These are phyloP conservation scores for Astrephomene gubernaculifera DNA, from an alignment of 139 green algal species.

Conservation along the genomic window DNA sequence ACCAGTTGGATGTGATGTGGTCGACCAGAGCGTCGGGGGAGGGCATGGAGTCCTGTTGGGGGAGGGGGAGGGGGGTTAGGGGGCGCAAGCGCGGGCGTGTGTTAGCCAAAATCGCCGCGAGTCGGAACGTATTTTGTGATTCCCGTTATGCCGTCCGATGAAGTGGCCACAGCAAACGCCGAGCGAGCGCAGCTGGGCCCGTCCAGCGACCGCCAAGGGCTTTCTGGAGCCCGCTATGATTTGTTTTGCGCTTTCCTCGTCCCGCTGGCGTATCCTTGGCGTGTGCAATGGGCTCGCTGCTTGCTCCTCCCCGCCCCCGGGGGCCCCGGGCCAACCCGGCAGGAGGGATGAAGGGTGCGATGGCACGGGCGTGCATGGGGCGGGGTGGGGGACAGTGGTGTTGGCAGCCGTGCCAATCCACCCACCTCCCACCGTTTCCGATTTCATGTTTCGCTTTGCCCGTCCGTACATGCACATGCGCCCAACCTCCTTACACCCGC, in stretches of 20 bases:
- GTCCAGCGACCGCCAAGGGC: background rate
- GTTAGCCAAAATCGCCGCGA: too few species aligned
- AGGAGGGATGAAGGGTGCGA: too few species aligned
- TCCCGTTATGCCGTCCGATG: too few species aligned
- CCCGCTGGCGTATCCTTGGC: too few species aligned
- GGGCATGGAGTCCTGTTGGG: constrained; percentile 27
- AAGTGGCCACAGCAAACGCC: background rate
- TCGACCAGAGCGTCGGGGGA: background rate
- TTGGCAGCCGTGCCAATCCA: background rate
- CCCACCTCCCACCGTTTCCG: background rate
- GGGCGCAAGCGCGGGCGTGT: background rate
- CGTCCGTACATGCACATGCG: background rate
- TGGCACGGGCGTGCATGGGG: background rate
- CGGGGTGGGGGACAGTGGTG: background rate
- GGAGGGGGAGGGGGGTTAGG: background rate
- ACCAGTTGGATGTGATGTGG: background rate
- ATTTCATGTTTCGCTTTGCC: background rate
- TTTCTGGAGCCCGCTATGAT: too few species aligned
- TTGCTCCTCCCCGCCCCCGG: too few species aligned
- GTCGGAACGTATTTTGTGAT: too few species aligned
- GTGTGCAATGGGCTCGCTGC: too few species aligned
- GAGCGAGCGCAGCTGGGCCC: background rate
- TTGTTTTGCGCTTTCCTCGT: too few species aligned
- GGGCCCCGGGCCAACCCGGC: too few species aligned
- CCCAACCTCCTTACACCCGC: too few species aligned